Evolutionary conservation across 2,329 filamentous ascomycete genomes (phyloP).

Genomic region (Tolypocladium paradoxum): DNA sequence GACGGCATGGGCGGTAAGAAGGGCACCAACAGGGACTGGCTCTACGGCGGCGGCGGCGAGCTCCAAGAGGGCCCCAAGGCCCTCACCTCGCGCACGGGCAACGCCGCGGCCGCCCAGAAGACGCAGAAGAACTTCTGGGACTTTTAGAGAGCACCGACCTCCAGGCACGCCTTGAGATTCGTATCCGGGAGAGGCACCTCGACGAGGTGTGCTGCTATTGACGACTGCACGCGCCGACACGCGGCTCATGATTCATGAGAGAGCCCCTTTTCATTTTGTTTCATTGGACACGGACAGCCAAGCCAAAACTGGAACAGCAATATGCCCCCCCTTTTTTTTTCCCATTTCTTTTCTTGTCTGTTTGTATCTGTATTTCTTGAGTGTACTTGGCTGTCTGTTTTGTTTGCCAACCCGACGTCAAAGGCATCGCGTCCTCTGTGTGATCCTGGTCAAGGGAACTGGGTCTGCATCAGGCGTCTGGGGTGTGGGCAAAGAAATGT

Average conservation of each 20-base stretch:
- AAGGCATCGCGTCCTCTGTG: background rate
- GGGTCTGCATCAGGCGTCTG: background rate
- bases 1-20: conserved; percentile 56
- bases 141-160: conserved; percentile 21
- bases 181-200: background rate
- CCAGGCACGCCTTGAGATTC: conserved; percentile 3
- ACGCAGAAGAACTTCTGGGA: conserved; percentile 32
- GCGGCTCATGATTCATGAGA: conserved; percentile 23
- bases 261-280: conserved; percentile 3
- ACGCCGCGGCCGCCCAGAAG: conserved; percentile 6
- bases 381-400: background rate
- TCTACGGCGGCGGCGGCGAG: conserved; percentile 44
- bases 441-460: background rate
- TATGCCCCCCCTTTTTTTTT: background rate
- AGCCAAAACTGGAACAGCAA: background rate
- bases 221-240: conserved; percentile 18
- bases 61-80: conserved; percentile 21
- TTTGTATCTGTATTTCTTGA: conserved; percentile 1
- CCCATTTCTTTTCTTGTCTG: background rate
- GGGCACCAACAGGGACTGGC: conserved; percentile 43
- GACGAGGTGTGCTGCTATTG: conserved; percentile 4
- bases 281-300: background rate
- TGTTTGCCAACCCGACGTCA: background rate
- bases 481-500: background rate
- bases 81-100: conserved; percentile 21